Conservation (phyloP, 768 basidiomycete species). For the Leccinum fibrillosum region DNA sequence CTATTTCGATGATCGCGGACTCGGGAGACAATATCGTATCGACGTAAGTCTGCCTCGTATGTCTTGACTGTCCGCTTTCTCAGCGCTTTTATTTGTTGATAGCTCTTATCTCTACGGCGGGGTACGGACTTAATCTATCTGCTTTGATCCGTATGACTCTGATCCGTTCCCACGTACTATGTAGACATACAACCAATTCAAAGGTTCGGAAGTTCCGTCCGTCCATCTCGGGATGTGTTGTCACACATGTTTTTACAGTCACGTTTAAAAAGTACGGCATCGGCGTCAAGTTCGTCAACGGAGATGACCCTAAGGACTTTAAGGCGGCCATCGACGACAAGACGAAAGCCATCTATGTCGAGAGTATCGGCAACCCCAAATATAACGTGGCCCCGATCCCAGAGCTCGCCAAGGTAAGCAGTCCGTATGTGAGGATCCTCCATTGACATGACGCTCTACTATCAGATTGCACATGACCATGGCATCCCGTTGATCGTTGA, state of each 20-base stretch:
- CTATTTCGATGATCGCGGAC: conserved; percentile 48
- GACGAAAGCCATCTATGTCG: conserved; percentile 58
- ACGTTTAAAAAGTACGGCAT: conserved; percentile 56
- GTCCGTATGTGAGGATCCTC: not conserved
- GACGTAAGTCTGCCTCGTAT: conserved; percentile 35
- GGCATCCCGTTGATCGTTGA: conserved; percentile 64
- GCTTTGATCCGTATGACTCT: not conserved
- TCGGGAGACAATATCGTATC: conserved; percentile 66
- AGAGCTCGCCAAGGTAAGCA: conserved; percentile 49
- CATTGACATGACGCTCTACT: not conserved
- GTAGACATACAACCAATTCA: conserved; percentile 64
- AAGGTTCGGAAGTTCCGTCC: conserved; percentile 36
- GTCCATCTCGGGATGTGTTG: not conserved
- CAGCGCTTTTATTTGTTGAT: not conserved
- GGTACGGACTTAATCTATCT: conserved; percentile 31
- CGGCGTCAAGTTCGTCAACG: conserved; percentile 49
- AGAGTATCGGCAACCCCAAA: conserved; percentile 62
- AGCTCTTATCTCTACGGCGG: conserved; percentile 60
- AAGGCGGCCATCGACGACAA: conserved; percentile 54
- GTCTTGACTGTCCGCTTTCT: not conserved
- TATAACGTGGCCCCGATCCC: conserved; percentile 55
- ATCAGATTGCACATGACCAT: conserved; percentile 56
- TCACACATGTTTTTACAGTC: conserved; percentile 29
- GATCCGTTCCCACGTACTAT: not conserved
- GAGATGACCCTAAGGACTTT: conserved; percentile 45